Base-by-base conservation (phyloP, 441 rosid species). In the Melastoma candidum region DNA sequence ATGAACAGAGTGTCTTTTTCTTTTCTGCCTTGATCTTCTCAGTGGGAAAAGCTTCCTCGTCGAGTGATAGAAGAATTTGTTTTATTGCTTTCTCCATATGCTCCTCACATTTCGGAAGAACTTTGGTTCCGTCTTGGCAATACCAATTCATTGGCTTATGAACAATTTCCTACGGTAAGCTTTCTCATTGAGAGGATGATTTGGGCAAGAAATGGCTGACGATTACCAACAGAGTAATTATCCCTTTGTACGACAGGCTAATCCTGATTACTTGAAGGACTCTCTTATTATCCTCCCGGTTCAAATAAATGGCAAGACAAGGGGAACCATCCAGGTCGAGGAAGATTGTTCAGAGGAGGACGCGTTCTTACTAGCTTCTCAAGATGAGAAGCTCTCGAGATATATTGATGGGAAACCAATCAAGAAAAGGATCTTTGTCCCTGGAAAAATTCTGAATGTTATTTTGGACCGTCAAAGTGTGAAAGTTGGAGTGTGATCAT, bases 101-200 rank as follows among this genome's bases (percentile, higher is more conserved):
- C 94, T 7, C 98, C 97, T 63, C 95, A 92, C 75, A 93, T 93
- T 77, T 82, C 95, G 1, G 98, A 92, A 74, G 97, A 92, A 76
- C 84, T 92, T 60, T 92, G 98, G 98, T 82, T 69, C 51, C 92
- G 87, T 62, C 64, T 92, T 14, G 90, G 95, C 63, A 79, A 88
- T 60, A 48, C 59, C 1, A 65, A 66, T 60, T 79, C 98, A 47
- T 69, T 88, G 71, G 95, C 95, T 12, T 85, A 71, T 36, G 77
- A 73, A 63, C 70, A 73, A 45, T 86, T 85, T 55, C 98, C 98
- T 2, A 51, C 70, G 97, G 98, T 85, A 68, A 44, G 44, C 7
- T 27, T 36, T 4, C 26, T 10, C 22, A 32, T 63, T 13, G 2
- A 14, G 8, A 1, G 41, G 41, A 32, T 32, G 41, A 32, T 32